Conservation (phyloP, 2,329 filamentous ascomycete genomes). For the Botrytis hyacinthi region DNA sequence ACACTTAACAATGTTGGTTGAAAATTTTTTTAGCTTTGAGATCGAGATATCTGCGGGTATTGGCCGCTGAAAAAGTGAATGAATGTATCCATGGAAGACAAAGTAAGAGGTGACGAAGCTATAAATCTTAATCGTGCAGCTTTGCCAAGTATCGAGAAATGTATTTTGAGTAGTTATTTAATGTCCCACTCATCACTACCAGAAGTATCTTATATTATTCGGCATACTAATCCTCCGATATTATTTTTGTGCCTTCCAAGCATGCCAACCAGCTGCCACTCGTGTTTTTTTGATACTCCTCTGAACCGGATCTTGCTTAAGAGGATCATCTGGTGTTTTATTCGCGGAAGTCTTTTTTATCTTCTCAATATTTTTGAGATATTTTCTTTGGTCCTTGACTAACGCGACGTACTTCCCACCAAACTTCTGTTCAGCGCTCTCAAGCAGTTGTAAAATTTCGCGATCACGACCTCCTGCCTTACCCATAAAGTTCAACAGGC, state of each 20-base stretch:
- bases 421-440: slow-evolving; percentile 3
- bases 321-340: neutral
- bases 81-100: neutral
- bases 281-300: slow-evolving; percentile 14
- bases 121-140: neutral
- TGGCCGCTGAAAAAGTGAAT: neutral
- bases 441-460: slow-evolving; percentile 4
- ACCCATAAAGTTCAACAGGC: slow-evolving; percentile 7
- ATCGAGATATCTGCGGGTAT: neutral
- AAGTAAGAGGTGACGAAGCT: no score
- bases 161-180: neutral
- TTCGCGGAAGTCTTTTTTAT: neutral
- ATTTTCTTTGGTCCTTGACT: neutral
- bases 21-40: neutral
- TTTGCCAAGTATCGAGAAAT: neutral
- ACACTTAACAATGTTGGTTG: neutral
- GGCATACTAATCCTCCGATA: neutral
- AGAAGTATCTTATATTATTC: neutral
- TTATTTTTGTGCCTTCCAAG: slow-evolving; percentile 13
- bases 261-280: slow-evolving; percentile 4
- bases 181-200: neutral
- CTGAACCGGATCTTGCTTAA: slow-evolving; percentile 1
- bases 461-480: slow-evolving; percentile 11
- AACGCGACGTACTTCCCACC: slow-evolving; percentile 1
- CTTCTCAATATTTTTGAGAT: neutral